Percentiles rank a stretch among this genome's conserved stretches.
Evolutionary conservation across 208 protist species (phyloP).

Genomic region (Leishmania lainsoni): DNA sequence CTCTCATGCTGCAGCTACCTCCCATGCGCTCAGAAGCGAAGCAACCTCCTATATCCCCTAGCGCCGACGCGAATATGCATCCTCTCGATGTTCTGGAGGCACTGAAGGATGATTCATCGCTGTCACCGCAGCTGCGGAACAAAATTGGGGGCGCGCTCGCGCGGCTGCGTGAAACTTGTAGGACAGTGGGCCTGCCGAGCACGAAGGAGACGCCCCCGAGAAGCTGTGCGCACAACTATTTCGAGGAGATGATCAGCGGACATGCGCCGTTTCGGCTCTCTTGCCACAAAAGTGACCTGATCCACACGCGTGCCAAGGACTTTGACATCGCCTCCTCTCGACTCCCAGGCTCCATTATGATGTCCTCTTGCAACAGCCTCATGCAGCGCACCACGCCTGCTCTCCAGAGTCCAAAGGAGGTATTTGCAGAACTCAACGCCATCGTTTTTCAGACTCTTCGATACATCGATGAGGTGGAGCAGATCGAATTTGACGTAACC

Average conservation of each 20-base stretch:
- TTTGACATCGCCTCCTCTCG: constrained; percentile 41
- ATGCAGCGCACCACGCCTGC: constrained; percentile 36
- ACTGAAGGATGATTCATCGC: constrained; percentile 23
- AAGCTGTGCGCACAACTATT: constrained; percentile 25
- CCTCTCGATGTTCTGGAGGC: constrained; percentile 23
- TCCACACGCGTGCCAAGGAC: constrained; percentile 23
- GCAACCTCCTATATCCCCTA: constrained; percentile 14
- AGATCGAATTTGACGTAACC: constrained; percentile 76
- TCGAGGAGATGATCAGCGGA: constrained; percentile 35
- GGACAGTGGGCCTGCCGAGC: background rate
- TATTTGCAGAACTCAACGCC: constrained; percentile 74
- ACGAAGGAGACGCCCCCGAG: background rate
- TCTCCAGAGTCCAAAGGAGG: constrained; percentile 65
- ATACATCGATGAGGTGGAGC: constrained; percentile 79
- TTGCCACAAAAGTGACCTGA: constrained; percentile 7
- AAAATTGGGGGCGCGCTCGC: constrained; percentile 19
- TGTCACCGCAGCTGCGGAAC: constrained; percentile 25
- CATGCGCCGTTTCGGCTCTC: constrained; percentile 37
- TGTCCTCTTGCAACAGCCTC: constrained; percentile 9
- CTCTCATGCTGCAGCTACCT: constrained; percentile 24
- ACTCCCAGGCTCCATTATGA: constrained; percentile 13
- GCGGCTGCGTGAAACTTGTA: constrained; percentile 15
- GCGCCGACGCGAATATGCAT: constrained; percentile 20
- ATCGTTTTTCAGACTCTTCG: constrained; percentile 70
- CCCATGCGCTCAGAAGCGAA: constrained; percentile 16